These are phyloP conservation scores for Leccinum aurantiacum DNA, from an alignment of 768 basidiomycete species.

Conservation along the genomic window DNA sequence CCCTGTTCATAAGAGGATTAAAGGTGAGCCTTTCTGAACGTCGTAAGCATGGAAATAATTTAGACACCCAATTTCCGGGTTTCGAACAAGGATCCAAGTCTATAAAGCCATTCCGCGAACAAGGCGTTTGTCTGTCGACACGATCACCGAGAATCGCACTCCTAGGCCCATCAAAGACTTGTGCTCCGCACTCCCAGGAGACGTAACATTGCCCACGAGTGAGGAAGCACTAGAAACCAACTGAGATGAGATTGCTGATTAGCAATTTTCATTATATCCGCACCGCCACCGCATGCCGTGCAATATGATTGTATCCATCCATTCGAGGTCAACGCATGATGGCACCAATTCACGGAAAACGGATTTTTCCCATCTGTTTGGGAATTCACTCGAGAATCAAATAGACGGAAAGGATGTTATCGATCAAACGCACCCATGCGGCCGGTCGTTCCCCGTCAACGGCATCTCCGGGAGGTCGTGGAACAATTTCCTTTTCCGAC, in stretches of 20 bases:
- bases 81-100: slow-evolving; percentile 20
- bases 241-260: slow-evolving; percentile 29
- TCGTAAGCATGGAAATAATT: slow-evolving; percentile 15
- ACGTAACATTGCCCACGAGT: slow-evolving; percentile 29
- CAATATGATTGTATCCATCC: slow-evolving; percentile 23
- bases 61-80: slow-evolving; percentile 26
- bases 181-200: slow-evolving; percentile 24
- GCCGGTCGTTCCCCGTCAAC: slow-evolving; percentile 11
- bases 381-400: not conserved
- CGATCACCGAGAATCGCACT: slow-evolving; percentile 21
- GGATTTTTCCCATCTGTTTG: slow-evolving; percentile 3
- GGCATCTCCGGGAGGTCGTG: slow-evolving; percentile 18
- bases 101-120: slow-evolving; percentile 13
- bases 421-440: slow-evolving; percentile 12
- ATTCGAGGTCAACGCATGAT: slow-evolving; percentile 18
- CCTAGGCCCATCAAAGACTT: slow-evolving; percentile 16
- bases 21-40: slow-evolving; percentile 4
- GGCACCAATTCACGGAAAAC: slow-evolving; percentile 24
- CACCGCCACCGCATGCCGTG: slow-evolving; percentile 32
- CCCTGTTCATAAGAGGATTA: slow-evolving; percentile 8
- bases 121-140: slow-evolving; percentile 3
- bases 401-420: slow-evolving; percentile 1
- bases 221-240: slow-evolving; percentile 26
- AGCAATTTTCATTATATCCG: slow-evolving; percentile 27
- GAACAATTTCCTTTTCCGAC: slow-evolving; percentile 6